Conservation (phyloP, 768 basidiomycete genomes). For the Mycena olivaceomarginata region DNA sequence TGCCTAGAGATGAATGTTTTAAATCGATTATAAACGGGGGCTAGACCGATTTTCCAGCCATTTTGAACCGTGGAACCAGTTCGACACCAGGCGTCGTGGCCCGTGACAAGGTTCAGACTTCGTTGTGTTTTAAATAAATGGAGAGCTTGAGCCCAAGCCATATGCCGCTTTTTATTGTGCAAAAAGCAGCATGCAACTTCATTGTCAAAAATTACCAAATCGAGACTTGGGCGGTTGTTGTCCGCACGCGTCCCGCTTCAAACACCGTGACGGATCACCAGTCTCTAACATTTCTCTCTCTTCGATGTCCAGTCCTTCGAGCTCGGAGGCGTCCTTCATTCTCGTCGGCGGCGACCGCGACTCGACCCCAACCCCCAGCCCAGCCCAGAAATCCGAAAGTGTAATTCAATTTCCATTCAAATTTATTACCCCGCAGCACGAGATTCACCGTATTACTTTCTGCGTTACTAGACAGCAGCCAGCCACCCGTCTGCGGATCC, state of each 20-base stretch:
- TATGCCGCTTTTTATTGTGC: no score
- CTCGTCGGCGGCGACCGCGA: conserved; percentile 58
- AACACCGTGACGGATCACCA: not conserved
- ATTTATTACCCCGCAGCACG: not conserved
- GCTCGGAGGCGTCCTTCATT: conserved; percentile 69
- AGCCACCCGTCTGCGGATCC: conserved; percentile 68
- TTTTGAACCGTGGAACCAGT: no score
- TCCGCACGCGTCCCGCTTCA: no score
- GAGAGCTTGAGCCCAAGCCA: no score
- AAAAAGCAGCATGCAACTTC: no score
- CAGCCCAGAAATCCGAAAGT: conserved; percentile 8
- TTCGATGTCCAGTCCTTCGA: conserved; percentile 52
- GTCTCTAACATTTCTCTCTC: not conserved
- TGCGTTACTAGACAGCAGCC: not conserved
- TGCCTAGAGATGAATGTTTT: no score
- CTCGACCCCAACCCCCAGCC: no score
- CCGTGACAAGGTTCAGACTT: no score
- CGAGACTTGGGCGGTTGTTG: conserved; percentile 12
- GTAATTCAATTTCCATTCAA: not conserved
- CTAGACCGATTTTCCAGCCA: no score
- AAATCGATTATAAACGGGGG: no score
- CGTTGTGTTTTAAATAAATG: no score
- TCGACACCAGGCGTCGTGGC: no score
- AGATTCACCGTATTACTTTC: conserved; percentile 13
- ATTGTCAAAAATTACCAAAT: not conserved